Evolutionary conservation across 306 rosid genomes (phyloP).

Genomic region (Trifolium fragiferum): DNA sequence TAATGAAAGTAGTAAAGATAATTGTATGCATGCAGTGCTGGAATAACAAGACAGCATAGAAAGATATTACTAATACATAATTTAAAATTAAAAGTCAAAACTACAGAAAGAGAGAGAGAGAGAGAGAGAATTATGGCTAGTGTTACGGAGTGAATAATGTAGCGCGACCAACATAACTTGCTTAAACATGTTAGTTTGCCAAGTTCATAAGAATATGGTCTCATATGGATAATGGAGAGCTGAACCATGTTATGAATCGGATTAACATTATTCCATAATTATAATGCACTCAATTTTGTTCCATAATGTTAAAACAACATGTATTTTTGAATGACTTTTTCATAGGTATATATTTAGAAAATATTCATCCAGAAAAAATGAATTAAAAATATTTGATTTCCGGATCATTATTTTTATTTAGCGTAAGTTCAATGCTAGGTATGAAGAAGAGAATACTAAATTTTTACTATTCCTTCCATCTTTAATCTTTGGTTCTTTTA

Average conservation of each 20-base stretch:
- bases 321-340: too few relatives aligned
- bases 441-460: too few relatives aligned
- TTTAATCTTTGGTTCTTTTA: too few relatives aligned
- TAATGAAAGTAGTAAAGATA: background rate
- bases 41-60: conserved; percentile 19
- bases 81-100: conserved; percentile 32
- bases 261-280: too few relatives aligned
- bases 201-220: background rate
- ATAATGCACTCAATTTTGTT: too few relatives aligned
- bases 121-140: conserved; percentile 33
- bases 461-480: too few relatives aligned
- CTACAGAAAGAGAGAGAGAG: conserved; percentile 4
- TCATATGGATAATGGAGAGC: conserved; percentile 24
- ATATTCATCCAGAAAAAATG: too few relatives aligned
- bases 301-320: too few relatives aligned
- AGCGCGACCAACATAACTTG: conserved; percentile 21
- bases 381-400: too few relatives aligned
- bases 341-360: too few relatives aligned
- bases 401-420: too few relatives aligned
- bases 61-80: background rate
- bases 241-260: background rate
- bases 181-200: background rate
- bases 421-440: too few relatives aligned
- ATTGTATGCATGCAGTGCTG: conserved; percentile 13
- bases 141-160: conserved; percentile 38